Evolutionary conservation across 805 yeast genomes (phyloP), one percentile per base, ranked within the genome.

Genomic region (Lipomyces anomalus): DNA sequence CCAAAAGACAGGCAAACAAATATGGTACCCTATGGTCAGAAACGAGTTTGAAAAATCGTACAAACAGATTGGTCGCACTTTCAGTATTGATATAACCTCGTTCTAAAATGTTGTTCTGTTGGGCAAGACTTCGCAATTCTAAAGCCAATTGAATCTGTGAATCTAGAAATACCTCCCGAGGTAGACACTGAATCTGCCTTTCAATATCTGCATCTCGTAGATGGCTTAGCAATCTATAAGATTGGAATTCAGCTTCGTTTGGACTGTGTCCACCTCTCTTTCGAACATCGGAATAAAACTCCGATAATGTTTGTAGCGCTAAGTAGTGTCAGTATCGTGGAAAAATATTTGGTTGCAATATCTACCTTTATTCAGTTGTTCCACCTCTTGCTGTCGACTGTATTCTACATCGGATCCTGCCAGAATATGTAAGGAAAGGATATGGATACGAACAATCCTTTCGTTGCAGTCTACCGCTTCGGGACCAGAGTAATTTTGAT

Each of bases 401-500:
- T 81, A 89, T 47, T 87, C 95, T 2, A 71, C 68, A 28, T 69
- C 73, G 6, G 75, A 64, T 24, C 81, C 83, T 0, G 95, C 84
- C 96, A 92, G 88, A 1, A 83, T 66, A 65, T 92, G 97, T 32
- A 89, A 66, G 1, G 84, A 80, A 13, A 86, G 61, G 22, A 90
- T 72, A 61, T 92, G 98, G 18, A 89, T 82, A 44, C 98, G 70
- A 4, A 88, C 95, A 55, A 92, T 92, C 42, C 82, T 70, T 63
- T 92, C 98, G 58, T 86, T 85, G 63, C 97, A 92, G 55, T 83
- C 90, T 6, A 90, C 76, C 1, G 97, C 94, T 61, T 92, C 97
- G 1, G 89, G 84, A 0, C 97, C 98, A 35, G 80, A 81, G 57
- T 80, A 90, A 62, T 90, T 90, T 61, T 92, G 98, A 60, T 85